A percentile compares a stretch with the other conserved stretches of the same genome.
phyloP scores from a whole-genome alignment of 1,284 basidiomycete genomes.

The Taiwanofungus camphoratus region DNA sequence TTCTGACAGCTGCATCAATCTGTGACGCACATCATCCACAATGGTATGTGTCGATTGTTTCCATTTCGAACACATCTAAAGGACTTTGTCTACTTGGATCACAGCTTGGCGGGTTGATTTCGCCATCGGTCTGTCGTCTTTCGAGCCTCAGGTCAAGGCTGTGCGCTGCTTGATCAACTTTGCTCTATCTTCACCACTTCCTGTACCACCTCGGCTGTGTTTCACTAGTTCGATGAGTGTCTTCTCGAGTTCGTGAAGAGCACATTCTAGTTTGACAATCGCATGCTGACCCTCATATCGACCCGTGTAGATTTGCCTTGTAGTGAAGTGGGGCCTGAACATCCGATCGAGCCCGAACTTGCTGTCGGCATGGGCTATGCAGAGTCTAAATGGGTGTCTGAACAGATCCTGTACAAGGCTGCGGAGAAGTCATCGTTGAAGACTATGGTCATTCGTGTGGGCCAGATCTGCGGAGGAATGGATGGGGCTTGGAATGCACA shows the following conservation, averaged over 20 bases:
- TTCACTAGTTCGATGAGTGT: slow-evolving; percentile 31
- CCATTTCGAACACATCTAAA: slow-evolving; percentile 13
- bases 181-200: slow-evolving; percentile 19
- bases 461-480: slow-evolving; percentile 35
- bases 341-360: slow-evolving; percentile 16
- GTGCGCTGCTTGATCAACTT: slow-evolving; percentile 20
- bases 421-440: slow-evolving; percentile 19
- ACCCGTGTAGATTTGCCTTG: neutral
- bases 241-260: slow-evolving; percentile 13
- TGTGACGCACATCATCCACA: slow-evolving; percentile 27
- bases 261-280: neutral
- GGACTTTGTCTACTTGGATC: too few species aligned
- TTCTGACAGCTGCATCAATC: slow-evolving; percentile 16
- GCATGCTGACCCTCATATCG: neutral
- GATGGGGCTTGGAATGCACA: slow-evolving; percentile 38
- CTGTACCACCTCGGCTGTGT: slow-evolving; percentile 20
- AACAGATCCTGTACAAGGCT: slow-evolving; percentile 24
- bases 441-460: slow-evolving; percentile 33
- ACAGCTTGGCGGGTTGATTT: slow-evolving; percentile 34
- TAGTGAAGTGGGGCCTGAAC: slow-evolving; percentile 8
- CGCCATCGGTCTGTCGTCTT: slow-evolving; percentile 22
- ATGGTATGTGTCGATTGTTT: slow-evolving; percentile 22
- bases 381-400: slow-evolving; percentile 37
- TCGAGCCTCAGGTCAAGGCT: slow-evolving; percentile 17
- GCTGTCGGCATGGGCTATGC: slow-evolving; percentile 32